Evolutionary conservation across 2,329 filamentous ascomycete species (phyloP).

Genomic region (Cercospora sesami): DNA sequence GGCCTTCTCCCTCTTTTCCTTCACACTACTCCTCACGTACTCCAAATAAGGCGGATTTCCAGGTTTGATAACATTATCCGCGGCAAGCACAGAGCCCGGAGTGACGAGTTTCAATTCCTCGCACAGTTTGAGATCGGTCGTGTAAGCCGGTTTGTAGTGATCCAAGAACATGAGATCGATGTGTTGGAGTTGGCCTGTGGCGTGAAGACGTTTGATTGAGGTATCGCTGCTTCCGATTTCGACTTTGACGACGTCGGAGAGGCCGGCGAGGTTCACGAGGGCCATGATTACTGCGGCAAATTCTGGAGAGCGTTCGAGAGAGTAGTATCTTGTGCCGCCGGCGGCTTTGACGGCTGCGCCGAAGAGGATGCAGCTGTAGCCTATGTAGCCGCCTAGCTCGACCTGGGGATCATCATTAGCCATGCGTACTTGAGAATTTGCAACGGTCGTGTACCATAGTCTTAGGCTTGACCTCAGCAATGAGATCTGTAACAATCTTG

Average conservation of each 20-base stretch:
- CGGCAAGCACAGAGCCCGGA: conserved; percentile 63
- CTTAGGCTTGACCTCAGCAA: conserved; percentile 64
- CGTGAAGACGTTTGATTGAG: conserved; percentile 62
- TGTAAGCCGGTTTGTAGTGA: conserved; percentile 76
- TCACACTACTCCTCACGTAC: conserved; percentile 66
- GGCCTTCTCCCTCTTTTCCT: conserved; percentile 47
- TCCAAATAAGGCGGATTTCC: conserved; percentile 70
- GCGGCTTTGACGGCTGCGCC: conserved; percentile 63
- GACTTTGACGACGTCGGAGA: conserved; percentile 69
- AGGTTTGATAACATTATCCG: conserved; percentile 71
- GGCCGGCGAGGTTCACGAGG: conserved; percentile 71
- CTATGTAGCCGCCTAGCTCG: conserved; percentile 78
- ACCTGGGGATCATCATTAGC: conserved; percentile 48
- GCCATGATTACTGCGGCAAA: conserved; percentile 69
- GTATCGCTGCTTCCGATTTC: conserved; percentile 67
- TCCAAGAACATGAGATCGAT: conserved; percentile 78
- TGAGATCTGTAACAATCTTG: conserved; percentile 67
- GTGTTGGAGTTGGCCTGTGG: conserved; percentile 54
- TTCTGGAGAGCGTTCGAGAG: conserved; percentile 70
- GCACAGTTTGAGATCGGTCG: conserved; percentile 71
- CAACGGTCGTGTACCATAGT: conserved; percentile 52
- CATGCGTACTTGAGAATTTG: too few relatives aligned
- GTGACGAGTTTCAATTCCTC: conserved; percentile 68
- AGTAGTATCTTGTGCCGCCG: conserved; percentile 67
- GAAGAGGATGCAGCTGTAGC: conserved; percentile 78